Conservation (phyloP, 306 rosid genomes). For the Erythrophleum fordii region DNA sequence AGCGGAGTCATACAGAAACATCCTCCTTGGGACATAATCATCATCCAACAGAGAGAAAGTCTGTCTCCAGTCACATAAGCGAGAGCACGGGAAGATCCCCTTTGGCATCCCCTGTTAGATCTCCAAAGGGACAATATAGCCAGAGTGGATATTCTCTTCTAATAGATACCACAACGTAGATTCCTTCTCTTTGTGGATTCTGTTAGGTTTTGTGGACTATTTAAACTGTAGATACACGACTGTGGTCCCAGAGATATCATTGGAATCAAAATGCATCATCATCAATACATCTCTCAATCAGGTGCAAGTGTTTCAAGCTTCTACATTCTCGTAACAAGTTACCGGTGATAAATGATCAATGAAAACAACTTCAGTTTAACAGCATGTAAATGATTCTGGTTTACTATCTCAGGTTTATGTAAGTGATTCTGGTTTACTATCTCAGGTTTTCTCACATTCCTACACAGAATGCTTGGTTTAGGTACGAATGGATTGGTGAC, state of each 20-base stretch:
- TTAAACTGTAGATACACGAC: conserved; percentile 2
- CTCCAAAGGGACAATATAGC: conserved; percentile 7
- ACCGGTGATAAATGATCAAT: not conserved
- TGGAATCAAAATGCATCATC: not conserved
- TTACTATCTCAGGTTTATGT: not conserved
- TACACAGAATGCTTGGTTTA: not conserved
- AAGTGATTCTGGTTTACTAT: not conserved
- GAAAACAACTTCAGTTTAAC: not conserved
- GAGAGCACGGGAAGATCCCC: conserved; percentile 38
- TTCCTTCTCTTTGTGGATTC: conserved; percentile 13
- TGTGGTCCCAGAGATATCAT: not conserved
- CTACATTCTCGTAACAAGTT: not conserved
- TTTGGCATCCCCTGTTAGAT: conserved; percentile 24
- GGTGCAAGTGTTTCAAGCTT: not conserved
- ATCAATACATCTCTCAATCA: conserved; percentile 5
- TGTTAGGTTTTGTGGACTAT: conserved; percentile 14
- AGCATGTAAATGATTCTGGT: not conserved
- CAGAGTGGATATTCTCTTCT: not conserved
- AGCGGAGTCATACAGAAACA: conserved; percentile 3
- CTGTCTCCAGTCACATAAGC: conserved; percentile 16
- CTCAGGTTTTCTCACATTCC: not conserved
- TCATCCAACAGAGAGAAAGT: conserved; percentile 28
- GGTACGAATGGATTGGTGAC: not conserved
- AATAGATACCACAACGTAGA: conserved; percentile 3
- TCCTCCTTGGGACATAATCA: conserved; percentile 42